Base-by-base conservation (phyloP, 345 rosid species). In the Moricandia arvensis region DNA sequence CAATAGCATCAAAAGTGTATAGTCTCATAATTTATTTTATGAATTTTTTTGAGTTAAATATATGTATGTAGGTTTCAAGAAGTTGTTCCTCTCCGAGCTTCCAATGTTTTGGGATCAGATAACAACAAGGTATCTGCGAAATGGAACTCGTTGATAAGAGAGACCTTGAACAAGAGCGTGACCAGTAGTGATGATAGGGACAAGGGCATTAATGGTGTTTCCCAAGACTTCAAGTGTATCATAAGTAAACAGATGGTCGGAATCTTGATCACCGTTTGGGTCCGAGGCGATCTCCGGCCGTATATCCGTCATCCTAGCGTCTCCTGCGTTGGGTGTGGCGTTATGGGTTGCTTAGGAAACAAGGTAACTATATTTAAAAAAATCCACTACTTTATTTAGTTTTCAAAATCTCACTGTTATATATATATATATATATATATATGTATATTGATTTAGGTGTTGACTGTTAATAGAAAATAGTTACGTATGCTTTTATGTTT, bases 211-310 rank as follows among this genome's bases (percentile, higher is more conserved):
- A 66, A 78, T 30, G 84, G 69, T 37, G 58, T 75, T 60, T 60
- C 74, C 47, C 79, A 72, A 27, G 80, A 74, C 0, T 90, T 82
- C 62, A 72, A 69, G 54, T 91, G 93, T 68, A 79, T 89, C n/a
- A 63, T 87, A 38, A 84, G 93, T 62, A 89, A 86, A 82, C 93
- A 91, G 73, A 91, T 91, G 97, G 97, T 91, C 37, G 97, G 97
- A 47, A 84, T 91, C 63, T 73, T 85, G 58, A 84, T 87, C 64
- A 81, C 89, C 0, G 93, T 91, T 35, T 91, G 96, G 93, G 80
- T 84, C 67, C 83, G 84, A 77, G 82, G 72, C 62, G 78, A 86
- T 79, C 87, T 91, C 26, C 70, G 80, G 63, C 86, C 85, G 54
- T 84, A 77, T 35, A 66, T 91, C 63, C 73, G 81, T 10, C 73